phyloP scores from a whole-genome alignment of 805 yeast species.

The Candida cerambycidarum region DNA sequence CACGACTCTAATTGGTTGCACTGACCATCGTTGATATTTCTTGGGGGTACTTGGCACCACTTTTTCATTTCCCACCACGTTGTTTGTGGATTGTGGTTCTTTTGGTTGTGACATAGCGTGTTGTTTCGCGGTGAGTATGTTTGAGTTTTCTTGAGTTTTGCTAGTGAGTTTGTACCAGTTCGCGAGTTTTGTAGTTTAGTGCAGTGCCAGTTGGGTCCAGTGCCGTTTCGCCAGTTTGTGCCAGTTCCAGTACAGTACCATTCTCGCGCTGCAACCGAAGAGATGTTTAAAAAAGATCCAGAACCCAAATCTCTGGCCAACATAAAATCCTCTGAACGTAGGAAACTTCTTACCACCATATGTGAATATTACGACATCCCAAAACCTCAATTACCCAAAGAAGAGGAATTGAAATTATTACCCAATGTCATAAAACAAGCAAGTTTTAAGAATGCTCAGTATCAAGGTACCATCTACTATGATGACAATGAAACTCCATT shows the following conservation, averaged over 20 bases:
- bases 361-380: slow-evolving; percentile 43
- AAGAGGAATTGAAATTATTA: slow-evolving; percentile 40
- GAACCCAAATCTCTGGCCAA: slow-evolving; percentile 73
- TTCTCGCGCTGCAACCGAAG: too few species aligned
- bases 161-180: too few species aligned
- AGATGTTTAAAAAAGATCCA: slow-evolving; percentile 56
- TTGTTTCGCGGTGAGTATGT: slow-evolving; percentile 3
- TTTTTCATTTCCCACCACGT: not conserved
- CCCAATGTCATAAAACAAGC: slow-evolving; percentile 63
- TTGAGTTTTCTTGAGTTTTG: too few species aligned
- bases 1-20: slow-evolving; percentile 11
- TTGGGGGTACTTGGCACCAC: not conserved
- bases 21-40: slow-evolving; percentile 6
- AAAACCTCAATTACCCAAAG: slow-evolving; percentile 39
- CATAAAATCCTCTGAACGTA: slow-evolving; percentile 78
- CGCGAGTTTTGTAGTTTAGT: too few species aligned
- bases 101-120: slow-evolving; percentile 1
- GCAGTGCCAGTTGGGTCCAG: too few species aligned
- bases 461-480: slow-evolving; percentile 62
- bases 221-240: too few species aligned
- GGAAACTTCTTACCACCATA: slow-evolving; percentile 48
- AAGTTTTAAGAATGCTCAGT: slow-evolving; percentile 54
- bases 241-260: too few species aligned
- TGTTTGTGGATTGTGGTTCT: not conserved
- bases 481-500: slow-evolving; percentile 65